Evolutionary conservation across 768 basidiomycete species (phyloP), one percentile per base, ranked within the genome.

Genomic region (Phylloporus sp.): DNA sequence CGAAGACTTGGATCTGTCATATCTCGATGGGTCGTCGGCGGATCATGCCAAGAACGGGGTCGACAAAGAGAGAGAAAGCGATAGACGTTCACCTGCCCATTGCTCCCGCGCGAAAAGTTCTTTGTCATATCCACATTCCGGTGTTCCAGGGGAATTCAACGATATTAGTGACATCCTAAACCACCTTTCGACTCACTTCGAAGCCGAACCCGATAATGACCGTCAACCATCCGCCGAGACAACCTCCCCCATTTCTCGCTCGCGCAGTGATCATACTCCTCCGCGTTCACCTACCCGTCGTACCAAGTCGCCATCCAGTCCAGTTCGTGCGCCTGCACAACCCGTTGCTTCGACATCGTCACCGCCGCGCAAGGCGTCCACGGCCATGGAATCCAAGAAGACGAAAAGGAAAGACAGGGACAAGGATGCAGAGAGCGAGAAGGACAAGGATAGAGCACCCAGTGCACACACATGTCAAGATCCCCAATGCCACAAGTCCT

Each of bases 121-220:
- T 42, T 68, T 77, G 47, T 63, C 73, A 24, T 64, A 69, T 59
- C 74, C 72, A 45, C 73, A 81, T 27, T 73, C 80, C 22, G 67
- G 76, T 42, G 77, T 80, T 35, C 74, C 77, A 16, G 76, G 76
- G 26, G 84, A 81, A 61, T 87, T 85, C 64, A 75, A 80, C 39
- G 87, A 90, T 60, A 81, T 91, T 53, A 82, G 78, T 62, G 88
- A 90, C 60, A 89, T 90, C 49, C 69, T 91, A 50, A 84, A 78
- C 61, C 87, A 89, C 58, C 78, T 88, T 32, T 82, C 84, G 23
- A 75, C 81, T 5, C 83, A 84, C 53, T 86, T 91, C 52, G 86
- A 84, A 54, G 73, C 80, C 20, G 77, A 79, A 49, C 66, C 79
- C 5, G 73, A 75, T 72, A 73, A 64, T 10, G 72, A 70, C 49